phyloP scores from a whole-genome alignment of 805 yeast species.

The Zygotorulaspora sp. region DNA sequence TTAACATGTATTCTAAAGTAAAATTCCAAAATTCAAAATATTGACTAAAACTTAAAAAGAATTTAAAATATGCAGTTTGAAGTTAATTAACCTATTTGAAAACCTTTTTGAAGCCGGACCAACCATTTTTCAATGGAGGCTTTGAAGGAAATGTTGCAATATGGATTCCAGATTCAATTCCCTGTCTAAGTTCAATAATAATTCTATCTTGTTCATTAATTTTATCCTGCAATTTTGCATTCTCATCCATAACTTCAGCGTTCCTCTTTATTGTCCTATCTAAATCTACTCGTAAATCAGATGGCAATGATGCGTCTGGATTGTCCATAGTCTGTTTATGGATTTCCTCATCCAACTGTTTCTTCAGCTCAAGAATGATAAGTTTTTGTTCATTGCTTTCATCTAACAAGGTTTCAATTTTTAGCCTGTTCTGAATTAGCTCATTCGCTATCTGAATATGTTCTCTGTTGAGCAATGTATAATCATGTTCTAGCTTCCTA shows the following conservation, averaged over 20 bases:
- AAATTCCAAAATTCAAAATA: too few relatives aligned
- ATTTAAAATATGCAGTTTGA: background rate
- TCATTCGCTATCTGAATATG: slow-evolving; percentile 85
- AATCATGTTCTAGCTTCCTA: slow-evolving; percentile 64
- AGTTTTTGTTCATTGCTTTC: slow-evolving; percentile 60
- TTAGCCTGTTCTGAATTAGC: slow-evolving; percentile 74
- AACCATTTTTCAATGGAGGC: slow-evolving; percentile 20
- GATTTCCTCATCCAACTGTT: slow-evolving; percentile 36
- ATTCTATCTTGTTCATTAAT: slow-evolving; percentile 42
- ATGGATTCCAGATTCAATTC: slow-evolving; percentile 19
- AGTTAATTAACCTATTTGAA: slow-evolving; percentile 10
- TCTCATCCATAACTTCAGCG: slow-evolving; percentile 60
- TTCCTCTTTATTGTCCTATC: slow-evolving; percentile 58
- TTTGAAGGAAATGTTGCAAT: slow-evolving; percentile 4
- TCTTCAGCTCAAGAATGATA: slow-evolving; percentile 46
- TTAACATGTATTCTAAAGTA: too few relatives aligned
- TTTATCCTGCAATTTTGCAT: slow-evolving; percentile 52
- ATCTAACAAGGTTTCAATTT: slow-evolving; percentile 67
- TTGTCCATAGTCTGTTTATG: slow-evolving; percentile 29
- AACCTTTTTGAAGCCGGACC: slow-evolving; percentile 29
- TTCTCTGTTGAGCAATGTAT: slow-evolving; percentile 67
- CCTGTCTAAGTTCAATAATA: slow-evolving; percentile 36
- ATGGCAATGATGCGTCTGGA: slow-evolving; percentile 38
- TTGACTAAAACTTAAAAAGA: too few relatives aligned
- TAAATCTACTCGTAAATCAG: slow-evolving; percentile 46